Percentiles rank a stretch among this genome's conserved stretches.
phyloP scores from a whole-genome alignment of 768 basidiomycete genomes.

The Gyrodon lividus region DNA sequence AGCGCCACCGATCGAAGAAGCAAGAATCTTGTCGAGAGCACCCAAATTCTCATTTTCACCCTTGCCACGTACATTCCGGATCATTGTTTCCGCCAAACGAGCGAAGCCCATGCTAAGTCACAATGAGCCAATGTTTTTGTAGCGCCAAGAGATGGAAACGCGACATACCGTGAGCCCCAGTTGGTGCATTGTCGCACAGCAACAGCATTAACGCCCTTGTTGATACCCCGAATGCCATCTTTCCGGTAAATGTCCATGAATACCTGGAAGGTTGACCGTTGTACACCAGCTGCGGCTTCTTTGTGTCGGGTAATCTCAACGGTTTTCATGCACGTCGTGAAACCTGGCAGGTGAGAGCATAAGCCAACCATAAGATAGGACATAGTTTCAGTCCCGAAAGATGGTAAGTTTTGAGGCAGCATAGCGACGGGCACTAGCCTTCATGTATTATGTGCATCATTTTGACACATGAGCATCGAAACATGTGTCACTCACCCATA shows the following conservation, averaged over 20 bases:
- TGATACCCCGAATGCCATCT: constrained; percentile 93
- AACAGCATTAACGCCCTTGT: constrained; percentile 98
- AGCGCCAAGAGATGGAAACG: background rate
- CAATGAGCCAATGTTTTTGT: constrained; percentile 6
- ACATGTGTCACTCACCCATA: constrained; percentile 85
- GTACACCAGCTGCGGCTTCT: constrained; percentile 77
- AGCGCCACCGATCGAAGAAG: constrained; percentile 90
- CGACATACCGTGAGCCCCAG: constrained; percentile 81
- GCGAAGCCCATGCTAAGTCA: constrained; percentile 87
- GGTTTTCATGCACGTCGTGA: constrained; percentile 99
- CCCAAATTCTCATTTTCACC: constrained; percentile 70
- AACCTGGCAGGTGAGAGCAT: constrained; percentile 51
- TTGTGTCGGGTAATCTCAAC: constrained; percentile 97
- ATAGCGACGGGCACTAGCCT: constrained; percentile 22
- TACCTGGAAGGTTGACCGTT: constrained; percentile 91
- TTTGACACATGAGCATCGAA: constrained; percentile 4
- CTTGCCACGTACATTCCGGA: constrained; percentile 79
- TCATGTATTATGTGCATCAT: constrained; percentile 15
- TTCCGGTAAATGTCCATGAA: constrained; percentile 93
- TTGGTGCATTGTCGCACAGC: constrained; percentile 91
- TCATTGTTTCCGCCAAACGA: constrained; percentile 80
- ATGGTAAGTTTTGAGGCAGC: constrained; percentile 12
- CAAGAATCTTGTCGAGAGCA: constrained; percentile 81
- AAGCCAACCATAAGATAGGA: constrained; percentile 6
- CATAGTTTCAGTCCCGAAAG: constrained; percentile 10